phyloP scores from a whole-genome alignment of 352 stramenopile genomes.

The Peronosclerospora sorghi region DNA sequence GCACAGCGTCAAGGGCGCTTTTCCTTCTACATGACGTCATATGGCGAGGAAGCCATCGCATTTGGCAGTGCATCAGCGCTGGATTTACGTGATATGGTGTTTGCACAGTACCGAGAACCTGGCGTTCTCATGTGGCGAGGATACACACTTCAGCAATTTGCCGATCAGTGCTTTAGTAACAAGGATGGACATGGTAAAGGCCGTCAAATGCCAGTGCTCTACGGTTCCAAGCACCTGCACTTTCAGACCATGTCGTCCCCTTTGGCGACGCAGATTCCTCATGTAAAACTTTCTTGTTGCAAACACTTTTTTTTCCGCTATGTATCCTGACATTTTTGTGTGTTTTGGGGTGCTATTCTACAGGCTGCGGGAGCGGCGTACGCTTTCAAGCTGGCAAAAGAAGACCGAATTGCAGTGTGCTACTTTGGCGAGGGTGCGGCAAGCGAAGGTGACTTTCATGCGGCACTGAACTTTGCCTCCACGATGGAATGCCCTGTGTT shows the following conservation, averaged over 20 bases:
- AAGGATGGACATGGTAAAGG: constrained; percentile 91
- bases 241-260: constrained; percentile 97
- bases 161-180: constrained; percentile 97
- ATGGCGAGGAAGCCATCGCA: constrained; percentile 93
- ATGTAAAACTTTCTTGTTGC: constrained; percentile 24
- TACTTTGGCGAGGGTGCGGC: constrained; percentile 97
- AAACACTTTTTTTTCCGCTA: neutral
- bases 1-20: constrained; percentile 96
- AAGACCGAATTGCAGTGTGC: constrained; percentile 85
- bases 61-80: constrained; percentile 92
- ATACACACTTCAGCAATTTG: constrained; percentile 95
- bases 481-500: constrained; percentile 93
- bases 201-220: constrained; percentile 98
- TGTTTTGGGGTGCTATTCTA: neutral
- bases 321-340: neutral
- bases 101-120: constrained; percentile 96
- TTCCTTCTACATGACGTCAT: constrained; percentile 94
- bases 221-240: constrained; percentile 91
- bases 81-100: constrained; percentile 85
- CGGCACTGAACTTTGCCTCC: constrained; percentile 92
- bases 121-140: constrained; percentile 97
- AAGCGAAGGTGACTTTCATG: constrained; percentile 96
- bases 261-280: constrained; percentile 95
- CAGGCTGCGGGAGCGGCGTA: constrained; percentile 94
- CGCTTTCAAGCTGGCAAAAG: constrained; percentile 90